A percentile compares a stretch with the other conserved stretches of the same genome.
Evolutionary conservation across 2,329 filamentous ascomycete species (phyloP).

Genomic region (Rhynchosporium secalis): DNA sequence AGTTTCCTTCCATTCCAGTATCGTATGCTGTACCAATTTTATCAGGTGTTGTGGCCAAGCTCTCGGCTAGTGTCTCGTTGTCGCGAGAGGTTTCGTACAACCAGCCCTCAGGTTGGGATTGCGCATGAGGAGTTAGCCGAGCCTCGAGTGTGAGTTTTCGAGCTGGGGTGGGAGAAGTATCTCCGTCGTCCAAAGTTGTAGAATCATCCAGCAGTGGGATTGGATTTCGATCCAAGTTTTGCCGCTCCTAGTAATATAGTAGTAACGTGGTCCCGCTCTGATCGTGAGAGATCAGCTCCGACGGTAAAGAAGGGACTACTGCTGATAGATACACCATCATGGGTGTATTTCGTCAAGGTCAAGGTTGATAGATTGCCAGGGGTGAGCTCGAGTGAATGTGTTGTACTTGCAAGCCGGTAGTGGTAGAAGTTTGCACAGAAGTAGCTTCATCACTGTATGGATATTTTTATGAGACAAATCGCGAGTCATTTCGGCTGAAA

Average conservation of each 20-base stretch:
- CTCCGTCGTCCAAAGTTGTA: background rate
- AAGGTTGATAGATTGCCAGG: background rate
- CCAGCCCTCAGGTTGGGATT: slow-evolving; percentile 14
- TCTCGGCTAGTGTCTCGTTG: slow-evolving; percentile 6
- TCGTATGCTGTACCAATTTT: too few relatives aligned
- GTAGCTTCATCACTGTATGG: background rate
- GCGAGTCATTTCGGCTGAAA: too few relatives aligned
- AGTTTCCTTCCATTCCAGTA: too few relatives aligned
- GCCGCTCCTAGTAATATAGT: background rate
- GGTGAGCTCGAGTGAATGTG: background rate
- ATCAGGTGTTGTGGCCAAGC: background rate
- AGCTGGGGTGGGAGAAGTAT: background rate
- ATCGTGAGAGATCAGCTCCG: background rate
- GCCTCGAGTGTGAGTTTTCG: too few relatives aligned
- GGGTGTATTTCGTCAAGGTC: background rate
- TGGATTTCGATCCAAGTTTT: too few relatives aligned
- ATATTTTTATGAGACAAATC: too few relatives aligned
- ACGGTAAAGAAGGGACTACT: background rate
- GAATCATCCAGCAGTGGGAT: too few relatives aligned
- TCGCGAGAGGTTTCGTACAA: background rate
- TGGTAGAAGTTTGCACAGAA: background rate
- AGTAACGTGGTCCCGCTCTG: background rate
- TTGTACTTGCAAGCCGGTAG: background rate
- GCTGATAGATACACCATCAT: background rate
- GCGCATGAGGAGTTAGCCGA: background rate